Conservation (phyloP, 1,284 basidiomycete species). For the Uromyces viciae-fabae region DNA sequence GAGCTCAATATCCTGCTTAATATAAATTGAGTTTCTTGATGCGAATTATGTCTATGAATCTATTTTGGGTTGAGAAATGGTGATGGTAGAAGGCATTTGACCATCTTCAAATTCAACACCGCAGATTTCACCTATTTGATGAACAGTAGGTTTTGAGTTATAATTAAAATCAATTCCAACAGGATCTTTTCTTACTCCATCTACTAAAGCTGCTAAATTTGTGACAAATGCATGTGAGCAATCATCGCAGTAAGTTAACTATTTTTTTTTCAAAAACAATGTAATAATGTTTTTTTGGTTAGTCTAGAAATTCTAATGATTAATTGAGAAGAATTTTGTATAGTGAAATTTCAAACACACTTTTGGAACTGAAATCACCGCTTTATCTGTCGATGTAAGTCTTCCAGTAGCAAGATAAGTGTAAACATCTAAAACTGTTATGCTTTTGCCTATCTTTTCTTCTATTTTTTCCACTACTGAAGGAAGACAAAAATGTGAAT, state of each 20-base stretch:
- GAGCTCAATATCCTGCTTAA: no score
- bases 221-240: constrained; percentile 20
- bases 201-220: background rate
- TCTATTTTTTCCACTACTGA: constrained; percentile 1
- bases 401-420: background rate
- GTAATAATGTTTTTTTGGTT: background rate
- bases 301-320: background rate
- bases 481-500: constrained; percentile 5
- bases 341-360: background rate
- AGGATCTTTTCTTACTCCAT: background rate
- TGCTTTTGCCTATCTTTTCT: background rate
- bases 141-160: background rate
- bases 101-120: background rate
- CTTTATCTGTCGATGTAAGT: background rate
- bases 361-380: constrained; percentile 1
- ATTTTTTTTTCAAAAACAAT: background rate
- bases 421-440: background rate
- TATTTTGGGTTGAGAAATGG: background rate
- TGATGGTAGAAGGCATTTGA: background rate
- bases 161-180: background rate
- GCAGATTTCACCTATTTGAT: background rate
- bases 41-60: no score
- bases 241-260: background rate
- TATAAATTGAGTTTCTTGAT: no score
- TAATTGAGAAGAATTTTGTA: background rate